Base-by-base conservation (phyloP, 352 stramenopile genomes). In the Phytophthora constricta region DNA sequence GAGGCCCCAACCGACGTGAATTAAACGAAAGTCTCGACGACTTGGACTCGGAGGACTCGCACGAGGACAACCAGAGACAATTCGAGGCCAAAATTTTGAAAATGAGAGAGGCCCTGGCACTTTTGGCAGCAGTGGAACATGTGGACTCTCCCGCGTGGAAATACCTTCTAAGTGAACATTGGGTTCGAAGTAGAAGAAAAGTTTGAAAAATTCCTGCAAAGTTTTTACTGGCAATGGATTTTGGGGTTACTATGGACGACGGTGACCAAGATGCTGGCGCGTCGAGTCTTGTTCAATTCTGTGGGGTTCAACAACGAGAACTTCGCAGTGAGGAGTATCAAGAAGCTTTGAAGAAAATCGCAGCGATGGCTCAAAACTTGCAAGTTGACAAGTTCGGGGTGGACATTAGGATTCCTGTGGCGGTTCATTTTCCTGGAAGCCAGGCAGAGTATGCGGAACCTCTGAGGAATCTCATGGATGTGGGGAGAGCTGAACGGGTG, bases 71-170 rank as follows among this genome's bases (percentile, higher is more conserved):
- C 19, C 41, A 7, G n/a, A 23, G 17, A 23, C 3, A 34, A 13
- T 56, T 28, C 46, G 33, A 17, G 5, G 17, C 19, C 5, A 10
- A 22, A 23, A 23, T 47, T 1, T 9, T 23, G 10, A 23, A 47
- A 23, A 20, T 52, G 20, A 47, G 62, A 5, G 68, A 76, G 22
- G 68, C 51, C 11, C 62, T 76, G 13, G 62, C 70, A 55, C 48
- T 76, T n/a, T 56, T 76, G 19, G 51, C 43, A 34, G 45, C 70
- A 5, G 58, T 76, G 17, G 57, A 54, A 5, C 26, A 17, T 17
- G 43, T 62, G 13, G 68, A 71, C 34, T 31, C 65, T 22, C 34
- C 25, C 1, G 46, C 49, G 22, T 76, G 68, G 68, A 65, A 58
- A 37, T 54, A 43, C 31, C 33, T 76, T 26, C 43, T 76, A 62